Percentiles rank a stretch among this genome's conserved stretches.
Conservation (phyloP, 345 rosid species). For the Microcos paniculata region DNA sequence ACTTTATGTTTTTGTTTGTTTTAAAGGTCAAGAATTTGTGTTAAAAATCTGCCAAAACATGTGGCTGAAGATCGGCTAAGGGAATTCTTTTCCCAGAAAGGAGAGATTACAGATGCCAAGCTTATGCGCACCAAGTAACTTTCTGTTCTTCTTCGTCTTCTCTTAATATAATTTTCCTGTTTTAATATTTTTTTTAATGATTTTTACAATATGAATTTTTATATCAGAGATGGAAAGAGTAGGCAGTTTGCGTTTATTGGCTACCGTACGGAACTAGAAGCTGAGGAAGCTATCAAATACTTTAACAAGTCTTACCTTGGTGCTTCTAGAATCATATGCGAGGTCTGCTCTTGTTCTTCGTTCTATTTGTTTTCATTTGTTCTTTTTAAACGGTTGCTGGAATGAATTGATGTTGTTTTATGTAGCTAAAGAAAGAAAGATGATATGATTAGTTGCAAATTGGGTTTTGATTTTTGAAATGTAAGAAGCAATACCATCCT, state of each 20-base stretch:
- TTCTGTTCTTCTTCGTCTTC: background rate
- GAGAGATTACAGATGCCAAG: constrained; percentile 80
- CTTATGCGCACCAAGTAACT: constrained; percentile 70
- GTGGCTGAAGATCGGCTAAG: constrained; percentile 65
- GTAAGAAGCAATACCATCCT: background rate
- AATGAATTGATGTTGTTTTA: background rate
- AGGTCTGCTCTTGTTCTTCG: constrained; percentile 46
- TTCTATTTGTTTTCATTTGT: background rate
- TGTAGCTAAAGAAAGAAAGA: background rate
- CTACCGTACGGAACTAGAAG: constrained; percentile 67
- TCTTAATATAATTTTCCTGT: background rate
- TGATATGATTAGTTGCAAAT: background rate
- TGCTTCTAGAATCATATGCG: constrained; percentile 64
- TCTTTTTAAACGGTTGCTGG: background rate
- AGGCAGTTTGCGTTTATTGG: constrained; percentile 91
- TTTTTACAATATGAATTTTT: background rate
- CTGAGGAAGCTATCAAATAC: constrained; percentile 76
- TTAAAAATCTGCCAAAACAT: constrained; percentile 74
- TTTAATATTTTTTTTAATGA: background rate
- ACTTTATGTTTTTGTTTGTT: background rate
- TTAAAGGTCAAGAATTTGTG: constrained; percentile 80
- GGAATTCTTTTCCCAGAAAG: constrained; percentile 69
- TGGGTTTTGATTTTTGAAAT: background rate
- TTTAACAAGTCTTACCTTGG: constrained; percentile 68
- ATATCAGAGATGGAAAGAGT: constrained; percentile 69